These are phyloP conservation scores for Coccomyxa sp. DNA, from an alignment of 139 green algal genomes.

Conservation along the genomic window DNA sequence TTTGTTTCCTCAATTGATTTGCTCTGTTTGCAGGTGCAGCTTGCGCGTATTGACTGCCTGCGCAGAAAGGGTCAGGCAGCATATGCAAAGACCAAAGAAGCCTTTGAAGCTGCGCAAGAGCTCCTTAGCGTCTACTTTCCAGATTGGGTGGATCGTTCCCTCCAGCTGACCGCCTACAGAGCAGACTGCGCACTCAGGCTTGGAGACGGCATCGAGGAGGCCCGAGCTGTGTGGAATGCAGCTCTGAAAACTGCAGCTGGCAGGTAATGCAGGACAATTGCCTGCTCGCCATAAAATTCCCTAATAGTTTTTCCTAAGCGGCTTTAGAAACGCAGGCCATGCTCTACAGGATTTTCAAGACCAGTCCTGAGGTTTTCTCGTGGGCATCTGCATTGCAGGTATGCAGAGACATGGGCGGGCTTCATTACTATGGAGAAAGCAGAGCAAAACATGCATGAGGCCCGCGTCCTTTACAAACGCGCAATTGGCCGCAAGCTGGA, in stretches of 20 bases:
- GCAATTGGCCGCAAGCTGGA: slow-evolving; percentile 8
- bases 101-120: slow-evolving; percentile 25
- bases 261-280: not conserved
- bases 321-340: not conserved
- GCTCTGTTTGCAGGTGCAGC: slow-evolving; percentile 28
- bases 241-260: slow-evolving; percentile 33
- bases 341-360: not conserved
- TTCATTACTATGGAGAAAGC: slow-evolving; percentile 57
- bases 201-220: slow-evolving; percentile 36
- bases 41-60: slow-evolving; percentile 65
- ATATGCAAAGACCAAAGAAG: not conserved
- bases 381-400: slow-evolving; percentile 21
- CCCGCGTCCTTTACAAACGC: not conserved
- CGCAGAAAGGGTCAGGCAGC: slow-evolving; percentile 13
- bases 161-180: slow-evolving; percentile 61
- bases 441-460: slow-evolving; percentile 14
- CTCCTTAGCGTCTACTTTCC: slow-evolving; percentile 55
- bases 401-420: slow-evolving; percentile 44
- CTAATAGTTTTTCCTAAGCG: not conserved
- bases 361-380: not conserved
- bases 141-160: slow-evolving; percentile 39
- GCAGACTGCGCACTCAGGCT: slow-evolving; percentile 58
- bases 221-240: slow-evolving; percentile 67
- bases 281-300: not conserved
- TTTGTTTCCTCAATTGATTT: not conserved